Evolutionary conservation across 2,329 filamentous ascomycete species (phyloP).

Genomic region (Nannizzia gypsea): DNA sequence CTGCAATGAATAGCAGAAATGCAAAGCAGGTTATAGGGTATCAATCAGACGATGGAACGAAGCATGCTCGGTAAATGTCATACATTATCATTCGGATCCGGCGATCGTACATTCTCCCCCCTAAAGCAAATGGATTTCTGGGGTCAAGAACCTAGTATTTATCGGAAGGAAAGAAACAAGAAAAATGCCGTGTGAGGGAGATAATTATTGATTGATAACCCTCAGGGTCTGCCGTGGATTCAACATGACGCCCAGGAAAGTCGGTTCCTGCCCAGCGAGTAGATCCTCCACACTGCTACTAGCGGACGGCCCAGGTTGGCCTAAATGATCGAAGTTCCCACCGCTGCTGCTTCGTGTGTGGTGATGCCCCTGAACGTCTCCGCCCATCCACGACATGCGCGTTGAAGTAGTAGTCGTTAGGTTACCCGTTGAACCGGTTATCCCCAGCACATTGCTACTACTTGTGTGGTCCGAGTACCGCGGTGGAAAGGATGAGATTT

Average conservation of each 20-base stretch:
- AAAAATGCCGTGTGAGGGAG: background rate
- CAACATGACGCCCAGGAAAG: conserved; percentile 58
- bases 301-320: conserved; percentile 22
- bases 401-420: conserved; percentile 13
- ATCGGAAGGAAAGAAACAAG: background rate
- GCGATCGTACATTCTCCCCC: background rate
- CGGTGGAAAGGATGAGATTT: conserved; percentile 9
- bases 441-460: conserved; percentile 13
- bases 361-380: background rate
- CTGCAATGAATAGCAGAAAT: background rate
- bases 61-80: background rate
- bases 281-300: conserved; percentile 47
- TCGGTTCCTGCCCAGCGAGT: conserved; percentile 53
- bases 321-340: background rate
- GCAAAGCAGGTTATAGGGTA: background rate
- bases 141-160: conserved; percentile 14
- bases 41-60: background rate
- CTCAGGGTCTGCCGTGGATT: conserved; percentile 56
- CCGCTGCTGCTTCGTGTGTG: background rate
- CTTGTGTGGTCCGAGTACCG: conserved; percentile 17
- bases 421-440: background rate
- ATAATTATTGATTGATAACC: conserved; percentile 51
- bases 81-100: background rate
- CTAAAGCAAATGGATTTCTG: background rate
- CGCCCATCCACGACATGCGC: background rate